Evolutionary conservation across 768 basidiomycete genomes (phyloP).

Genomic region (Nevesoporus exiguus): DNA sequence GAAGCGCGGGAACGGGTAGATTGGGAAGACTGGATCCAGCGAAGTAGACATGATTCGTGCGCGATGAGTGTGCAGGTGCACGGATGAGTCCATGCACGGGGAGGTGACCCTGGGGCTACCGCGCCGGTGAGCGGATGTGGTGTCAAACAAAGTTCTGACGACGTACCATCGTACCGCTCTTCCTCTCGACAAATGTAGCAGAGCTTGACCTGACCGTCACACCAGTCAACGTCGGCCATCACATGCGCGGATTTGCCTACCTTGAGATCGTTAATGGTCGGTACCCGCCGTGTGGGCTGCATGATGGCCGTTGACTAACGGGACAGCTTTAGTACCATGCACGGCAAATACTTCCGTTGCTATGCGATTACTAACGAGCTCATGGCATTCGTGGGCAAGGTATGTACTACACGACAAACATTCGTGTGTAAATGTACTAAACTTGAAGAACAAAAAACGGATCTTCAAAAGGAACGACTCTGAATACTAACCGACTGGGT

Average conservation of each 20-base stretch:
- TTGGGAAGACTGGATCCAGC: constrained; percentile 76
- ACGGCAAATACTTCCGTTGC: background rate
- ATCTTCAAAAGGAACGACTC: background rate
- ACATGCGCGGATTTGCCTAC: constrained; percentile 6
- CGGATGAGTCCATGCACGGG: constrained; percentile 70
- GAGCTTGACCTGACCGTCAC: constrained; percentile 51
- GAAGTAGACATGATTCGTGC: constrained; percentile 73
- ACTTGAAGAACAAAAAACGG: background rate
- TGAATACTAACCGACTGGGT: constrained; percentile 8
- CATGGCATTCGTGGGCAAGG: constrained; percentile 18
- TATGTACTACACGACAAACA: constrained; percentile 17
- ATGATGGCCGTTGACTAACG: constrained; percentile 20
- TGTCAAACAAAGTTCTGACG: background rate
- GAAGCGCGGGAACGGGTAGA: constrained; percentile 46
- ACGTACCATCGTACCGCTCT: constrained; percentile 47
- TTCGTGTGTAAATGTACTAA: constrained; percentile 4
- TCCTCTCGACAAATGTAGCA: constrained; percentile 83
- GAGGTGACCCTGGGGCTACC: constrained; percentile 44
- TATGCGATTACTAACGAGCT: background rate
- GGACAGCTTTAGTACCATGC: too few relatives aligned
- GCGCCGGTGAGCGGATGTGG: constrained; percentile 1
- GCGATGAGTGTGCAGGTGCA: constrained; percentile 79
- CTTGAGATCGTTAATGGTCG: constrained; percentile 35
- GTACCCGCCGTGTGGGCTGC: constrained; percentile 25
- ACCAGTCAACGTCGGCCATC: background rate